Evolutionary conservation across 345 rosid genomes (phyloP).

Genomic region (Lepidium aucheri): DNA sequence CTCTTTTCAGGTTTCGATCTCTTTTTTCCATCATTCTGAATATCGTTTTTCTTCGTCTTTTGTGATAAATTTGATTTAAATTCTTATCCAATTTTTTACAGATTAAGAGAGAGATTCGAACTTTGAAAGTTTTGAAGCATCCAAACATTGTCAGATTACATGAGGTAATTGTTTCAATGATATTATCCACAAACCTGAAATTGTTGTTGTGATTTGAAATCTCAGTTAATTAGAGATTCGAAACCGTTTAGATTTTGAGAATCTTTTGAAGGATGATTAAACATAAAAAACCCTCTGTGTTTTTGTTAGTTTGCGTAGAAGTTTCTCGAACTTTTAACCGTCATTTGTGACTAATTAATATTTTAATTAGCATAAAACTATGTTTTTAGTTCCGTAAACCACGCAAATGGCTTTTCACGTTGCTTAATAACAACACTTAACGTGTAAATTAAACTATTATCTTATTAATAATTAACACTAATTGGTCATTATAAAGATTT

Average conservation of each 20-base stretch:
- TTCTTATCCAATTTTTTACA: conserved; percentile 22
- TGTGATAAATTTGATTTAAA: too few relatives aligned
- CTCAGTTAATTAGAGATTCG: neutral
- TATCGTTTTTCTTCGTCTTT: neutral
- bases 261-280: neutral
- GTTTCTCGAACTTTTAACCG: neutral
- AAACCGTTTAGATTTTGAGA: neutral
- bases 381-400: neutral
- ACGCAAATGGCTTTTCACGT: neutral
- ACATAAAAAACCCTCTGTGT: neutral
- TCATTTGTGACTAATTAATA: neutral
- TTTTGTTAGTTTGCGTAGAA: neutral
- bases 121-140: conserved; percentile 75
- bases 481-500: neutral
- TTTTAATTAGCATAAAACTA: neutral
- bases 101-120: conserved; percentile 87
- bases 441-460: neutral
- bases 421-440: neutral
- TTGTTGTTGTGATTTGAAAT: neutral
- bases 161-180: conserved; percentile 40
- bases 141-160: conserved; percentile 78
- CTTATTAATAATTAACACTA: neutral
- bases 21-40: neutral
- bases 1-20: conserved; percentile 56
- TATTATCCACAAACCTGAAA: too few relatives aligned